phyloP scores from a whole-genome alignment of 1,284 basidiomycete genomes.

The Heterobasidion parviporum region DNA sequence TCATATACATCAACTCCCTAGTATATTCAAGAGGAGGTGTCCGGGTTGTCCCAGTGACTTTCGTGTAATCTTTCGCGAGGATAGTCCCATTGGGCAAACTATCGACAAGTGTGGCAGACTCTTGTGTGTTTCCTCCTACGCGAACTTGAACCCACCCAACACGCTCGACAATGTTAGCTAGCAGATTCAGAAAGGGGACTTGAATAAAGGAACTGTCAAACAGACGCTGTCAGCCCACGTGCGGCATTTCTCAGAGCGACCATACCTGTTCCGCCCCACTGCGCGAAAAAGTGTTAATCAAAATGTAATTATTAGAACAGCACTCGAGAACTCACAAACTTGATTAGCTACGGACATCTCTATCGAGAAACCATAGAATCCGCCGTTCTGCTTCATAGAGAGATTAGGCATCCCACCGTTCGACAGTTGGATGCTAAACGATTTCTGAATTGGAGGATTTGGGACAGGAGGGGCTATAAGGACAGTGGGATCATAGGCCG shows the following conservation, averaged over 20 bases:
- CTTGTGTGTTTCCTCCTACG: conserved; percentile 74
- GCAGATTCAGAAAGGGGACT: conserved; percentile 67
- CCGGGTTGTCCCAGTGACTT: conserved; percentile 27
- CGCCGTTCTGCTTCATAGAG: conserved; percentile 20
- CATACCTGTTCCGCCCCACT: conserved; percentile 18
- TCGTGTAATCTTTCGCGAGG: conserved; percentile 11
- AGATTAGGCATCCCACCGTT: conserved; percentile 26
- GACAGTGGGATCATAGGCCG: conserved; percentile 35
- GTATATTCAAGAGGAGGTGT: conserved; percentile 56
- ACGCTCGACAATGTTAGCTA: conserved; percentile 57
- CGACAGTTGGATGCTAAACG: conserved; percentile 33
- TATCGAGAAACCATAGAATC: conserved; percentile 40
- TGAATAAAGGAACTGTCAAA: conserved; percentile 37
- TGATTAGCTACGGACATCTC: conserved; percentile 37
- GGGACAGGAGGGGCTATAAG: conserved; percentile 36
- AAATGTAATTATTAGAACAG: background rate
- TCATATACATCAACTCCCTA: conserved; percentile 46
- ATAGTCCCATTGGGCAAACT: conserved; percentile 14
- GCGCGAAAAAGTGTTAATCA: background rate
- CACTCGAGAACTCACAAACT: conserved; percentile 20
- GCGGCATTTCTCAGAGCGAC: background rate
- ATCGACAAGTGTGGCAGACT: conserved; percentile 33
- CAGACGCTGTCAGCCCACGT: background rate
- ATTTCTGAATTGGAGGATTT: conserved; percentile 25
- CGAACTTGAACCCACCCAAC: conserved; percentile 53